Evolutionary conservation across 176 grass and related monocot species (phyloP), one percentile per base, ranked within the genome.

Genomic region (Poa annua): DNA sequence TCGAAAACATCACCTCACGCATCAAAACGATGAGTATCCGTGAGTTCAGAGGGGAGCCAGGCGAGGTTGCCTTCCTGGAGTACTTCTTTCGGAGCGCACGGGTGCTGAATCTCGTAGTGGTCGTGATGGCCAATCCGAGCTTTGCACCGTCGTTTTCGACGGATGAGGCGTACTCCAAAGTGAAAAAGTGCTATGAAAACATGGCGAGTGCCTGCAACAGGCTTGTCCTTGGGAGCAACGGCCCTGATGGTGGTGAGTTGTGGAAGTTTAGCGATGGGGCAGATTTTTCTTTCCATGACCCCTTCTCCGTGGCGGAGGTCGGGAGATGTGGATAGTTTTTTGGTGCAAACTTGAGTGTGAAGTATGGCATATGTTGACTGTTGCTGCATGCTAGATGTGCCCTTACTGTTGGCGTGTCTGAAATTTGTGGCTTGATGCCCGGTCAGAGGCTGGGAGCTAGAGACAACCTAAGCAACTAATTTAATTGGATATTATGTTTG

Each of bases 31-130:
- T 64, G 25, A 64, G 61, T 64, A 15, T 64, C 61, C 25, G 61
- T 16, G 61, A 64, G 61, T 64, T 64, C 61, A 64, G 26, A 64
- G 61, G 61, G 61, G 61, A 64, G 13, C 61, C 61, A 15, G 61
- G 61, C 26, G 61, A 64, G 61, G 13, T 16, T 33, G 26, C 2
- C 61, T 64, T 64, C 61, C 61, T 33, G 11, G 11, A 64, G 26
- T 64, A 15, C 61, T 32, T 64, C 25, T 33, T 15, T 8, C 26
- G 13, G 61, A 64, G 61, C 26, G 61, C 61, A 33, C 61, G 61
- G 26, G 25, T 14, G 11, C 25, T 64, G 61, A 64, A 6, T 1
- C 32, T 11, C 13, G 26, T 4, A 14, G 24, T 33, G 4, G 61
- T 64, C 6, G 24, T 16, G 25, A 64, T 64, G 61, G 61, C 61